These are phyloP conservation scores for Fraxinus sp. DNA, from an alignment of 305 asterid species.

Conservation along the genomic window DNA sequence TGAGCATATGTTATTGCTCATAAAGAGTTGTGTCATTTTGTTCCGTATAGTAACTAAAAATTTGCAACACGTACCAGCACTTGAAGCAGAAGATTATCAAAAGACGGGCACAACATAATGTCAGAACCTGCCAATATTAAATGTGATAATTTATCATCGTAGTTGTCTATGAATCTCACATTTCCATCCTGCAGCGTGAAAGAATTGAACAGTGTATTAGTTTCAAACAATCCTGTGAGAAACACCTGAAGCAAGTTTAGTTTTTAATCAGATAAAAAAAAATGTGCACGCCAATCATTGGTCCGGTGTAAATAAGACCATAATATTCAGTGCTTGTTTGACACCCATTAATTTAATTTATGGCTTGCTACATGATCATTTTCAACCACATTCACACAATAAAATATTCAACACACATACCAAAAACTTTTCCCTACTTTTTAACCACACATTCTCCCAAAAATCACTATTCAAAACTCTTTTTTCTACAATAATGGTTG, in stretches of 20 bases:
- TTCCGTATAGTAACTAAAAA: slow-evolving; percentile 1
- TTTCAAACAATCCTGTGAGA: background rate
- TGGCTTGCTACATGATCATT: too few species aligned
- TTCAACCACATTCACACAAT: too few species aligned
- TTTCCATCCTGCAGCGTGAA: slow-evolving; percentile 47
- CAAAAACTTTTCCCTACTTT: too few species aligned
- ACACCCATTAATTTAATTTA: too few species aligned
- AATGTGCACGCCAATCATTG: background rate
- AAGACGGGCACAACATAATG: slow-evolving; percentile 66
- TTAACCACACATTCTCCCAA: too few species aligned
- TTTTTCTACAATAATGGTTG: too few species aligned
- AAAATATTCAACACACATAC: too few species aligned
- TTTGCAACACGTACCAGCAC: slow-evolving; percentile 54
- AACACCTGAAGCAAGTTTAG: background rate
- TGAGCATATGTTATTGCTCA: background rate
- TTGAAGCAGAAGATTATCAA: slow-evolving; percentile 62
- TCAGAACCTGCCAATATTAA: slow-evolving; percentile 72
- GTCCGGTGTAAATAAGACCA: background rate
- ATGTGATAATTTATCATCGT: slow-evolving; percentile 62
- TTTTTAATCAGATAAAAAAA: background rate
- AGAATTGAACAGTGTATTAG: slow-evolving; percentile 2
- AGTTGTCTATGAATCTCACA: slow-evolving; percentile 49
- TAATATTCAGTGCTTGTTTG: background rate
- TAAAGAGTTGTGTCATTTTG: slow-evolving; percentile 1
- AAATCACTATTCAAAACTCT: too few species aligned